A percentile compares a stretch with the other conserved stretches of the same genome.
These are phyloP conservation scores for Aspergillus japonicus DNA, from an alignment of 2,329 filamentous ascomycete species.

Conservation along the genomic window DNA sequence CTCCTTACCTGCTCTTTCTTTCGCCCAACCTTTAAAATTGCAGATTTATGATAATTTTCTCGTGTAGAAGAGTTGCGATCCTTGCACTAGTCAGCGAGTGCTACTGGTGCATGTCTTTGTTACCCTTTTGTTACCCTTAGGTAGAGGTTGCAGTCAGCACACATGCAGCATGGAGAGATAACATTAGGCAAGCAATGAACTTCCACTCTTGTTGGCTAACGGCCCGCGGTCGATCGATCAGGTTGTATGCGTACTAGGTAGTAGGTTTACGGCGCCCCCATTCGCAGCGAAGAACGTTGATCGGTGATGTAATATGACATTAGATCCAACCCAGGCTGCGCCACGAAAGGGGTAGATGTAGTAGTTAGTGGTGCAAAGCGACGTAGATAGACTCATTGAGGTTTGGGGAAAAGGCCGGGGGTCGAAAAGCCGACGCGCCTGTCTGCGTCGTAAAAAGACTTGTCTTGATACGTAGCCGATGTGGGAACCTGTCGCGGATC, in stretches of 20 bases:
- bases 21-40: constrained; percentile 2
- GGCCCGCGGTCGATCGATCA: not conserved
- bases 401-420: not conserved
- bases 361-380: not conserved
- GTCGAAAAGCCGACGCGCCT: not conserved
- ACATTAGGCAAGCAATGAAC: not conserved
- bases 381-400: not conserved
- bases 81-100: not conserved
- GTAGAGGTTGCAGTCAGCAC: not conserved
- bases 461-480: not conserved
- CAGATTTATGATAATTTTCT: not conserved
- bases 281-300: not conserved
- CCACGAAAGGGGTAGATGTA: not conserved
- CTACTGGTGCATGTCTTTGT: not conserved
- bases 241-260: not conserved
- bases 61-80: constrained; percentile 1
- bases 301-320: not conserved
- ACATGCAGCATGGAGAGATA: not conserved
- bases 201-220: not conserved
- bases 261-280: not conserved
- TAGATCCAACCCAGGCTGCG: not conserved
- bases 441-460: not conserved
- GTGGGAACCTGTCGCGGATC: not conserved
- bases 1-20: not conserved
- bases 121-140: not conserved